phyloP scores from a whole-genome alignment of 2,329 filamentous ascomycete species.

The Trichoderma sp. region DNA sequence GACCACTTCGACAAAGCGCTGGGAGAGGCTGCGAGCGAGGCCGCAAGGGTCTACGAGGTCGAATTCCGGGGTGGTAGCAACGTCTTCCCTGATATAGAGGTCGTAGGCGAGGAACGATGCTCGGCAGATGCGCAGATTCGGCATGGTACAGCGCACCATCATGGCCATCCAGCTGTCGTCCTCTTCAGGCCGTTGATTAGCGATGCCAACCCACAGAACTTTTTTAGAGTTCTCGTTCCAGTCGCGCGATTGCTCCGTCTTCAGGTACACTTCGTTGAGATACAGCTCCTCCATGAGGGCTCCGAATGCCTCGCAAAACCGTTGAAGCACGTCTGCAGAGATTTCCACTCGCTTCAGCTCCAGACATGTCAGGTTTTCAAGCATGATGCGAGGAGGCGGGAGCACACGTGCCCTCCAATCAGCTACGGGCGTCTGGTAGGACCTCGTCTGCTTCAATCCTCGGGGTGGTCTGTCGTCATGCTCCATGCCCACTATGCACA shows the following conservation, averaged over 20 bases:
- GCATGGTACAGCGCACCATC: slow-evolving; percentile 36
- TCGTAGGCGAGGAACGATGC: slow-evolving; percentile 45
- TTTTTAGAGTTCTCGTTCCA: slow-evolving; percentile 34
- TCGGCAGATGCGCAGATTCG: slow-evolving; percentile 40
- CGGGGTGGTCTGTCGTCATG: slow-evolving; percentile 38
- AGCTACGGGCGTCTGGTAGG: slow-evolving; percentile 34
- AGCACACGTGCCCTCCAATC: slow-evolving; percentile 42
- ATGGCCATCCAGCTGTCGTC: slow-evolving; percentile 44
- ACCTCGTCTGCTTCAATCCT: slow-evolving; percentile 38
- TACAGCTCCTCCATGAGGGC: slow-evolving; percentile 43
- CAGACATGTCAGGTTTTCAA: slow-evolving; percentile 40
- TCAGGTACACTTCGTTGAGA: slow-evolving; percentile 45
- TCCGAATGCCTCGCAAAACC: slow-evolving; percentile 35
- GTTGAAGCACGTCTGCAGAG: slow-evolving; percentile 35
- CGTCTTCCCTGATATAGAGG: slow-evolving; percentile 36
- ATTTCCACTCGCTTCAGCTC: slow-evolving; percentile 45
- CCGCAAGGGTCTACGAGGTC: slow-evolving; percentile 43
- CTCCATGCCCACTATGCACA: slow-evolving; percentile 48
- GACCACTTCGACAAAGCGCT: slow-evolving; percentile 47
- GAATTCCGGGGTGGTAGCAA: slow-evolving; percentile 31
- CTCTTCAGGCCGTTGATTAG: slow-evolving; percentile 38
- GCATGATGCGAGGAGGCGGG: slow-evolving; percentile 36
- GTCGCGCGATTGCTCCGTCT: slow-evolving; percentile 37
- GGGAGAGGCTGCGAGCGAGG: slow-evolving; percentile 39
- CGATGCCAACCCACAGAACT: slow-evolving; percentile 45